A percentile compares a stretch with the other conserved stretches of the same genome.
Conservation (phyloP, 257 asterid species). For the Fraxinus quadrangulata region DNA sequence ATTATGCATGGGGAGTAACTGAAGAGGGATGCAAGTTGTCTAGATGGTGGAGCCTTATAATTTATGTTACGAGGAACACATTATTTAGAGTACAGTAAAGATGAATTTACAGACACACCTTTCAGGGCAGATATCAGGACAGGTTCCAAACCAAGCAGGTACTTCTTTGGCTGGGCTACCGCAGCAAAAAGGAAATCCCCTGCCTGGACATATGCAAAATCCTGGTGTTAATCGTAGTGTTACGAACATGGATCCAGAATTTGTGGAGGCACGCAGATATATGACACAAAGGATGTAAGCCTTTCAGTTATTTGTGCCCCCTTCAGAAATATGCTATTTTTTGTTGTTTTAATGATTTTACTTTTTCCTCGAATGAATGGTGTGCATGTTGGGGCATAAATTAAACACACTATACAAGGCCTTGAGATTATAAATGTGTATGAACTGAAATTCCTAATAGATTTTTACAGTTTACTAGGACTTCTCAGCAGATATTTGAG, state of each 20-base stretch:
- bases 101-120: conserved; percentile 68
- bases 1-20: conserved; percentile 19
- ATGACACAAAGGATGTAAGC: conserved; percentile 72
- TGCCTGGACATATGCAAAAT: conserved; percentile 69
- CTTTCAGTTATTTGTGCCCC: conserved; percentile 10
- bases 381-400: conserved; percentile 1
- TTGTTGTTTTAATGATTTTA: background rate
- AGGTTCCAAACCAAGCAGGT: conserved; percentile 62
- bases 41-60: conserved; percentile 17
- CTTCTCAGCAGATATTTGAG: background rate
- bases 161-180: conserved; percentile 50
- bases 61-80: conserved; percentile 30
- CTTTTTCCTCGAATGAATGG: background rate
- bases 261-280: conserved; percentile 44
- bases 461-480: background rate
- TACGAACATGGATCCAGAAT: conserved; percentile 53
- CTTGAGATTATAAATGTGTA: background rate
- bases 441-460: background rate
- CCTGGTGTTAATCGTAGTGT: conserved; percentile 47
- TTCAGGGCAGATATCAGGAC: conserved; percentile 68
- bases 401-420: background rate
- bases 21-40: conserved; percentile 19
- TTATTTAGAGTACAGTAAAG: conserved; percentile 29
- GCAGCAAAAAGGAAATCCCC: conserved; percentile 66
- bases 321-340: conserved; percentile 8